Conservation (phyloP, 2,329 filamentous ascomycete species). For the Sordariomycetes sp. region DNA sequence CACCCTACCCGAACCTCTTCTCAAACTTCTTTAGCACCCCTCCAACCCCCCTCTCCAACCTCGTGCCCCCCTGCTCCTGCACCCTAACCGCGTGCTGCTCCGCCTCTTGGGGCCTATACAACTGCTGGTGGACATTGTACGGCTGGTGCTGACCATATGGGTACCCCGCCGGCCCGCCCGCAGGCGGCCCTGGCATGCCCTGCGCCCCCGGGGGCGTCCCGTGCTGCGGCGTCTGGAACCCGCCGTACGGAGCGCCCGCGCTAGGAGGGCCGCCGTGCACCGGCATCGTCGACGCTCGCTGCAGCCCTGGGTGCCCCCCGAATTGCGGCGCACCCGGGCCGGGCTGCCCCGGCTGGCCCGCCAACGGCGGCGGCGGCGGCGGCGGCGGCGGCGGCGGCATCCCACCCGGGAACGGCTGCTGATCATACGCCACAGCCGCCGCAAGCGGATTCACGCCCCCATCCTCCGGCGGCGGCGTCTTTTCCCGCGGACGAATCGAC, state of each 20-base stretch:
- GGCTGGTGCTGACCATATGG: conserved; percentile 16
- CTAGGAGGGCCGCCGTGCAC: conserved; percentile 19
- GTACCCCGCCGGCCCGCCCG: conserved; percentile 44
- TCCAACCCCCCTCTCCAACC: conserved; percentile 56
- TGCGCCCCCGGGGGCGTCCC: conserved; percentile 10
- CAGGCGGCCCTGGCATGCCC: conserved; percentile 22
- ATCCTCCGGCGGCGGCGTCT: conserved; percentile 66
- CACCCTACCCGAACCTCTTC: conserved; percentile 49
- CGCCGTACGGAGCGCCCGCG: conserved; percentile 23
- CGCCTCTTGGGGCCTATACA: conserved; percentile 54
- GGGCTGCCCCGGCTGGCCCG: conserved; percentile 23
- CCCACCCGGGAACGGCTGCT: conserved; percentile 37
- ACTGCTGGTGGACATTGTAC: conserved; percentile 53
- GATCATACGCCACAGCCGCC: conserved; percentile 42
- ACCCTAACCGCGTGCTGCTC: conserved; percentile 37
- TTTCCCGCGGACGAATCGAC: conserved; percentile 58
- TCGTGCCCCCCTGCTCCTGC: conserved; percentile 10
- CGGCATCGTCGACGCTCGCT: conserved; percentile 37
- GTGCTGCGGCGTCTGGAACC: conserved; percentile 8
- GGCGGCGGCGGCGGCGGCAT: conserved; percentile 33
- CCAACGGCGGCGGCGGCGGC: conserved; percentile 30
- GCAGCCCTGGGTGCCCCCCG: conserved; percentile 22
- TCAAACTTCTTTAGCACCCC: conserved; percentile 68
- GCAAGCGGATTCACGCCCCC: conserved; percentile 42
- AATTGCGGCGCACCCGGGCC: conserved; percentile 16